A percentile compares a stretch with the other conserved stretches of the same genome.
These are phyloP conservation scores for Cryptococcus wingfieldii DNA, from an alignment of 1,284 basidiomycete genomes.

Conservation along the genomic window DNA sequence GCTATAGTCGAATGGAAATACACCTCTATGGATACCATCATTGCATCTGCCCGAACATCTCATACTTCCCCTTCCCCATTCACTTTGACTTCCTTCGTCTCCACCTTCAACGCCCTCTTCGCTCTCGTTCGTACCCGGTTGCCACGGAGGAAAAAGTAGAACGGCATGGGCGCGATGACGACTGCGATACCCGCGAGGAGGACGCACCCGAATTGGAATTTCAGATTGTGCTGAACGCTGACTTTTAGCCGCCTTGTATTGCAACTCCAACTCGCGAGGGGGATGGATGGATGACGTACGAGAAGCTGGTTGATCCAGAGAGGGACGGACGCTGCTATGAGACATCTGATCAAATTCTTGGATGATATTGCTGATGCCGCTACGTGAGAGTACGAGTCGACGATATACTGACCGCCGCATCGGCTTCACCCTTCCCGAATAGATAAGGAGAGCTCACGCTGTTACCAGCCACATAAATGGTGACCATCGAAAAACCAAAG, in stretches of 20 bases:
- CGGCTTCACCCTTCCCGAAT: too few relatives aligned
- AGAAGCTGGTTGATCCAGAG: conserved; percentile 35
- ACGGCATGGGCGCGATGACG: conserved; percentile 35
- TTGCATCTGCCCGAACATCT: too few relatives aligned
- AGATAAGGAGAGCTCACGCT: conserved; percentile 8
- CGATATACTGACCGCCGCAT: conserved; percentile 22
- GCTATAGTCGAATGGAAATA: too few relatives aligned
- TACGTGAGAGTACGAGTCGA: conserved; percentile 32
- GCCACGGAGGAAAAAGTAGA: conserved; percentile 42
- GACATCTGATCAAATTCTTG: conserved; percentile 52
- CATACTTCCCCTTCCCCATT: too few relatives aligned
- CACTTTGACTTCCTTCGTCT: too few relatives aligned
- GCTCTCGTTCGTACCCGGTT: conserved; percentile 5
- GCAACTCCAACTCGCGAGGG: too few relatives aligned
- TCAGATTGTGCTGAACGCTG: conserved; percentile 18
- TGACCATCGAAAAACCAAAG: conserved; percentile 41
- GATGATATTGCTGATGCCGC: conserved; percentile 51
- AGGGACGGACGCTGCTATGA: conserved; percentile 47
- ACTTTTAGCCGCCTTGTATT: too few relatives aligned
- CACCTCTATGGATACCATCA: too few relatives aligned
- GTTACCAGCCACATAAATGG: conserved; percentile 46
- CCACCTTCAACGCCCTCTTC: conserved; percentile 2
- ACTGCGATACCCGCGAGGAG: conserved; percentile 33
- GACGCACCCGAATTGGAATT: conserved; percentile 37
- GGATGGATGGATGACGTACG: not conserved